A percentile compares a stretch with the other conserved stretches of the same genome.
phyloP scores from a whole-genome alignment of 2,329 filamentous ascomycete genomes.

The Hymenoscyphus fructigenus region DNA sequence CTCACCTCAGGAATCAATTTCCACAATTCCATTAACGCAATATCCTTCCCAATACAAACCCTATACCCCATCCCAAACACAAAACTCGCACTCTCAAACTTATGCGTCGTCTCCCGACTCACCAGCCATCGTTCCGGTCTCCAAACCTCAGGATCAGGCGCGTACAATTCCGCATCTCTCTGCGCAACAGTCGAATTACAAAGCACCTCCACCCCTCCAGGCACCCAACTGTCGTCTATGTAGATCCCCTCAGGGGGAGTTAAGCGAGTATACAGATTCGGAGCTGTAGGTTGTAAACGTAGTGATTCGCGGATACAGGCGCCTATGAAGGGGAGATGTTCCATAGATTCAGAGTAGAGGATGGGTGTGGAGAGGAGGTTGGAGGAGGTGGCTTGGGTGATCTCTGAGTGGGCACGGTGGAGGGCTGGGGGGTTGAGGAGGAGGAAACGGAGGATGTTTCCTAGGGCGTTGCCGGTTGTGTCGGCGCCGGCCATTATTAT shows the following conservation, averaged over 20 bases:
- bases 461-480: slow-evolving; percentile 17
- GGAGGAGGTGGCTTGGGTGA: slow-evolving; percentile 41
- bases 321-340: slow-evolving; percentile 47
- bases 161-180: slow-evolving; percentile 49
- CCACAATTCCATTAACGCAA: slow-evolving; percentile 29
- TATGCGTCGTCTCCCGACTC: neutral
- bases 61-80: slow-evolving; percentile 27
- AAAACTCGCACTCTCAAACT: slow-evolving; percentile 24
- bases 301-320: slow-evolving; percentile 52
- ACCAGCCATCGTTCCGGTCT: slow-evolving; percentile 55
- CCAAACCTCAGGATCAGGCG: slow-evolving; percentile 50
- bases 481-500: slow-evolving; percentile 22
- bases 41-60: slow-evolving; percentile 31
- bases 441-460: slow-evolving; percentile 9
- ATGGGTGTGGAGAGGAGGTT: slow-evolving; percentile 35
- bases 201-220: slow-evolving; percentile 42
- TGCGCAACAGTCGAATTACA: slow-evolving; percentile 56
- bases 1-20: slow-evolving; percentile 28
- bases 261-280: slow-evolving; percentile 50
- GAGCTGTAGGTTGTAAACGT: slow-evolving; percentile 50
- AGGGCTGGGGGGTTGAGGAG: slow-evolving; percentile 43
- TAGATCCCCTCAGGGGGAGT: slow-evolving; percentile 37
- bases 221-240: slow-evolving; percentile 20
- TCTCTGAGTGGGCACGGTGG: slow-evolving; percentile 46
- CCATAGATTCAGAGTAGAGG: slow-evolving; percentile 44